phyloP scores from a whole-genome alignment of 441 rosid genomes.

The Erodium moschatum region DNA sequence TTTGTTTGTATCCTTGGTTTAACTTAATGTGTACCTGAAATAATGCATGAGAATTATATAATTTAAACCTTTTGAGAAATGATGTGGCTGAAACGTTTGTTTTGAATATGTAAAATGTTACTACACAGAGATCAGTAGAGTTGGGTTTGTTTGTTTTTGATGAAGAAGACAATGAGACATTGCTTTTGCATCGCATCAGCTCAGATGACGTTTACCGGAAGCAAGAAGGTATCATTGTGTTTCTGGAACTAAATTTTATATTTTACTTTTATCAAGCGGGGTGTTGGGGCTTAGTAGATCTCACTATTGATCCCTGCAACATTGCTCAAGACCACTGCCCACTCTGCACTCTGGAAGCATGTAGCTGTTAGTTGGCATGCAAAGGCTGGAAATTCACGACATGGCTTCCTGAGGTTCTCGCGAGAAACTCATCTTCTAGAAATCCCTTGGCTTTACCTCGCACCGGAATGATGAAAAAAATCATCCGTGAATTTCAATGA shows the following conservation, averaged over 20 bases:
- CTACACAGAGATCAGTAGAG: slow-evolving; percentile 79
- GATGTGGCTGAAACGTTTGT: neutral
- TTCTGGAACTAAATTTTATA: slow-evolving; percentile 6
- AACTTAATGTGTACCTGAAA: slow-evolving; percentile 11
- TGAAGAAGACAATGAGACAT: slow-evolving; percentile 84
- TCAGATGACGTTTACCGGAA: slow-evolving; percentile 86
- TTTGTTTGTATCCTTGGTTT: slow-evolving; percentile 27
- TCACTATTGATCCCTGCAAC: neutral
- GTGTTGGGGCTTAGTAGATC: neutral
- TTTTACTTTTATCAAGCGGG: neutral
- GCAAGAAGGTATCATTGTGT: slow-evolving; percentile 75
- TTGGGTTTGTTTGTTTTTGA: slow-evolving; percentile 71
- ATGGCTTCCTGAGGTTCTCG: neutral
- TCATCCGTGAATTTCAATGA: too few relatives aligned
- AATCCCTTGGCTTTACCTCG: too few relatives aligned
- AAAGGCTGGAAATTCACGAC: neutral
- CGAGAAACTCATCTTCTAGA: too few relatives aligned
- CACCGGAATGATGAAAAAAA: too few relatives aligned
- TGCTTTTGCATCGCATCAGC: slow-evolving; percentile 81
- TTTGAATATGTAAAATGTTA: slow-evolving; percentile 9
- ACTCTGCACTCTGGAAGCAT: neutral
- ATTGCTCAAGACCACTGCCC: neutral
- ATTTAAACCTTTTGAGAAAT: neutral
- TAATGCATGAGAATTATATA: neutral
- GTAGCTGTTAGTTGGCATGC: neutral